Base-by-base conservation (phyloP, 345 rosid genomes). In the Eucalyptus microcorys region DNA sequence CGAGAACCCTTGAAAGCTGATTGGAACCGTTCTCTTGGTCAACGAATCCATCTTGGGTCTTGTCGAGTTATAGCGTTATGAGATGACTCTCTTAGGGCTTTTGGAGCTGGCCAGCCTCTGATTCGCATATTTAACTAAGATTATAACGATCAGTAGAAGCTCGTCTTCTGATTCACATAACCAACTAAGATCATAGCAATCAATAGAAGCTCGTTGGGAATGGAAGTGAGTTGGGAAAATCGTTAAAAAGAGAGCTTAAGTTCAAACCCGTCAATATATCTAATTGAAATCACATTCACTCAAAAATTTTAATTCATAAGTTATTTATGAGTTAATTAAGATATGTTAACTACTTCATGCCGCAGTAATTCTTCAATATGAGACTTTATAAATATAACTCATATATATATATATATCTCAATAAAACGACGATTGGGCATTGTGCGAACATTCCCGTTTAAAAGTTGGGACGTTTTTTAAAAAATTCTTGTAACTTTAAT, bases 361-460 rank as follows among this genome's bases (percentile, higher is more conserved):
- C 7, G 8, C 4, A 32, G 0, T 5, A 68, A 68, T 68, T 68
- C 0, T 32, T 5, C 11, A 5, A 68, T 68, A 34, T 17, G 22
- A 4, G 3, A 1, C 22, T 68, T 68, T 32, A n/a, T 8, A 0
- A 64, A 15, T 4, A 32, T 17, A n/a, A 8, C 42, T 34, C 37
- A n/a, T n/a, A n/a, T 5, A 68, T 5, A n/a, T n/a, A n/a, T 5
- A 68, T 5, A 15, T 9, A 32, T 16, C 24, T 68, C 80, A 68
- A 16, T 2, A 32, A 10, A 17, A 68, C 0, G 4, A 34, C 0
- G 0, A 32, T 1, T 7, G 42, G 42, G 7, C 1, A 32, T 68
- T 68, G 2, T 32, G 24, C 0, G 7, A 8, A 68, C 0, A 16
- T 68, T 10, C 1, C 0, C 1, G 0, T 68, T 32, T 32, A 17